A percentile compares a stretch with the other conserved stretches of the same genome.
These are phyloP conservation scores for Betula pendula DNA, from an alignment of 306 rosid species.

Conservation along the genomic window DNA sequence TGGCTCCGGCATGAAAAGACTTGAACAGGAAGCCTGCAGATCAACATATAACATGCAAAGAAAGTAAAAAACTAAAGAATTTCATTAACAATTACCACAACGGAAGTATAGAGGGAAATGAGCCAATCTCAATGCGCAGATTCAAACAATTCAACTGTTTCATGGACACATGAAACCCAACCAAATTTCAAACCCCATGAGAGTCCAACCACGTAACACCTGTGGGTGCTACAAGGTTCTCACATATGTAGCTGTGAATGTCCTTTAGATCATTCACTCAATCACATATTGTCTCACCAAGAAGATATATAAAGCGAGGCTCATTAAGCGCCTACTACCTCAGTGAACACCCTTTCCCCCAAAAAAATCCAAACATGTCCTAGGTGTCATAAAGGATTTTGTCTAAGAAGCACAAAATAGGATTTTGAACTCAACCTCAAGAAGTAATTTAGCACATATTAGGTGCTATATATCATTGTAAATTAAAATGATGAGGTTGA, in stretches of 20 bases:
- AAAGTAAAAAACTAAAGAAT: not conserved
- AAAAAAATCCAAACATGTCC: not conserved
- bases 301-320: too few species aligned
- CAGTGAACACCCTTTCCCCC: not conserved
- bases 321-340: too few species aligned
- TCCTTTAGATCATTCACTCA: not conserved
- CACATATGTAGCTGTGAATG: not conserved
- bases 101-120: not conserved
- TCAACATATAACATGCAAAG: slow-evolving; percentile 3
- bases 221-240: not conserved
- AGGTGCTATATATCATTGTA: not conserved
- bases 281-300: not conserved
- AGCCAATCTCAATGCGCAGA: not conserved
- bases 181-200: too few species aligned
- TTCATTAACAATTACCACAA: not conserved
- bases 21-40: slow-evolving; percentile 73
- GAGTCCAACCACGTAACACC: too few species aligned
- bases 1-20: slow-evolving; percentile 81
- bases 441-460: not conserved
- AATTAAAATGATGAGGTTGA: slow-evolving; percentile 18
- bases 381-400: not conserved
- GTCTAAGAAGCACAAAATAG: not conserved
- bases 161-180: not conserved
- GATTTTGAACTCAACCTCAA: not conserved
- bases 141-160: not conserved